A percentile compares a stretch with the other conserved stretches of the same genome.
These are phyloP conservation scores for Pseudopithomyces chartarum DNA, from an alignment of 2,329 filamentous ascomycete genomes.

Conservation along the genomic window DNA sequence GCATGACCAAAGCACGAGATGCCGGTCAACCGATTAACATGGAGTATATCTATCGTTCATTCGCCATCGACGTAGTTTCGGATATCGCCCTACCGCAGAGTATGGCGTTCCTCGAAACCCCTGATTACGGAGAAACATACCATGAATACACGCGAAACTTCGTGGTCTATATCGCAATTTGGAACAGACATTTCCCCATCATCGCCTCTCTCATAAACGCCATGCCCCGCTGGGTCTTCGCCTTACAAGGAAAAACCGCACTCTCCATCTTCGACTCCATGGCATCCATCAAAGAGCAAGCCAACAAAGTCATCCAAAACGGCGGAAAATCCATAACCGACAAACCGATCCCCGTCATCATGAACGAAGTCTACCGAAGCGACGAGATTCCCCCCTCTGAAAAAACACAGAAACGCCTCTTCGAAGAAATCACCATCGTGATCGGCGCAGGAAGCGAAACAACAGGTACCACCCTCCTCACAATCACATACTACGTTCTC, in stretches of 20 bases:
- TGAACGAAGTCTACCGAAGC: slow-evolving; percentile 14
- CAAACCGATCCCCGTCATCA: slow-evolving; percentile 15
- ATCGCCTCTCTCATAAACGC: neutral
- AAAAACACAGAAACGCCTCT: slow-evolving; percentile 7
- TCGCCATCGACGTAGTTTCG: slow-evolving; percentile 8
- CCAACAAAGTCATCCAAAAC: slow-evolving; percentile 6
- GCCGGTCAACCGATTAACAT: neutral
- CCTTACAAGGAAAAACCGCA: slow-evolving; percentile 2
- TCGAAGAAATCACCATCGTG: slow-evolving; percentile 21
- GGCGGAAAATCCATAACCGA: slow-evolving; percentile 8
- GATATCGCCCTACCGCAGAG: slow-evolving; percentile 7
- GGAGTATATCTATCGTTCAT: slow-evolving; percentile 1
- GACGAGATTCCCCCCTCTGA: slow-evolving; percentile 7
- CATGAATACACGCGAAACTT: slow-evolving; percentile 1
- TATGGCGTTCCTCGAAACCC: slow-evolving; percentile 7
- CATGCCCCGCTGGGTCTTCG: slow-evolving; percentile 6
- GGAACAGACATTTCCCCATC: slow-evolving; percentile 2
- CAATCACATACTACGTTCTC: slow-evolving; percentile 33
- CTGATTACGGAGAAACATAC: slow-evolving; percentile 3
- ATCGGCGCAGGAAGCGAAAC: slow-evolving; percentile 46
- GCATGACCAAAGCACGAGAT: neutral
- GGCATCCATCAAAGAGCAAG: slow-evolving; percentile 4
- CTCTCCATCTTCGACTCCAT: slow-evolving; percentile 6
- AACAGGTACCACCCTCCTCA: slow-evolving; percentile 37
- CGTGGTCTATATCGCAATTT: neutral